Evolutionary conservation across 2,329 filamentous ascomycete species (phyloP).

Genomic region (Magnaporthales sp.): DNA sequence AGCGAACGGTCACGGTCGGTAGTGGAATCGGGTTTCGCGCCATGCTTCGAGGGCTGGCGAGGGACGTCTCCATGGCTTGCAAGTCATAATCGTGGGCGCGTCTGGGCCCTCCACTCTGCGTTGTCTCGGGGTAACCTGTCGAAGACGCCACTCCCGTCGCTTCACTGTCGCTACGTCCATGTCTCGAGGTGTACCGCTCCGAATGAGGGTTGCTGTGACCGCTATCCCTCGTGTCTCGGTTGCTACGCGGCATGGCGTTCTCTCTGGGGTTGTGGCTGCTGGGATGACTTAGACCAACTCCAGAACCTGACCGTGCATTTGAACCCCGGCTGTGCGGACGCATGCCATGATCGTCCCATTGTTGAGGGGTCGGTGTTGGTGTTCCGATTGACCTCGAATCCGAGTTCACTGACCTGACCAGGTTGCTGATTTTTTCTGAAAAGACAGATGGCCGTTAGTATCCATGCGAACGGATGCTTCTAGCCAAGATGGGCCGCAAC

Average conservation of each 20-base stretch:
- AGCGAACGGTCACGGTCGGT: constrained; percentile 87
- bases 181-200: constrained; percentile 42
- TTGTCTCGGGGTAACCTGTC: constrained; percentile 69
- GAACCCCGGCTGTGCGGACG: constrained; percentile 43
- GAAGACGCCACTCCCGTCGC: constrained; percentile 67
- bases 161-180: constrained; percentile 72
- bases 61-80: constrained; percentile 86
- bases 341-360: constrained; percentile 56
- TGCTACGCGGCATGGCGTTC: constrained; percentile 26
- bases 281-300: constrained; percentile 26
- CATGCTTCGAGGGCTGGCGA: constrained; percentile 63
- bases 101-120: constrained; percentile 54
- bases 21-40: constrained; percentile 82
- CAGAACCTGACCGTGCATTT: constrained; percentile 23
- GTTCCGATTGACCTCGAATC: constrained; percentile 47
- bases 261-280: constrained; percentile 24
- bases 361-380: constrained; percentile 43
- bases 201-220: constrained; percentile 17
- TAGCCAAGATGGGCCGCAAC: neutral
- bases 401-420: constrained; percentile 71
- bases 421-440: constrained; percentile 86
- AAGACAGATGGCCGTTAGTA: neutral
- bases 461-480: too few relatives aligned
- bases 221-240: constrained; percentile 1
- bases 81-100: constrained; percentile 91